Percentiles rank a stretch among this genome's conserved stretches.
Conservation (phyloP, 129 eudicot species). For the Rutidosis leptorrhynchoides region DNA sequence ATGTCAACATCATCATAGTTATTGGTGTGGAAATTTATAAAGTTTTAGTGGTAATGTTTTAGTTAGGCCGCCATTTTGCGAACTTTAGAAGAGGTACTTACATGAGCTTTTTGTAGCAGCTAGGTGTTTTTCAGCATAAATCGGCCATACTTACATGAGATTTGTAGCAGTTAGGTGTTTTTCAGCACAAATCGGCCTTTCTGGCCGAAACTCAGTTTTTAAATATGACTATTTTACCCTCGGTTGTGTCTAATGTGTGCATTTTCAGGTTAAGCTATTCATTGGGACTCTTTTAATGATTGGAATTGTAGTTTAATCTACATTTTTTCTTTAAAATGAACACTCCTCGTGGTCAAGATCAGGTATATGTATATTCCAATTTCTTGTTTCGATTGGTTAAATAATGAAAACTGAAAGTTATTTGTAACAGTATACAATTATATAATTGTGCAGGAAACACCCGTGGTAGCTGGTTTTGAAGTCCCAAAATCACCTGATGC, state of each 20-base stretch:
- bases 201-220: not conserved
- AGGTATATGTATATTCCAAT: conserved; percentile 47
- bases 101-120: not conserved
- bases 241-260: not conserved
- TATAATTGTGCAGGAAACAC: conserved; percentile 59
- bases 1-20: not conserved
- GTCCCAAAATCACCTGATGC: conserved; percentile 82
- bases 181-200: not conserved
- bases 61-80: not conserved
- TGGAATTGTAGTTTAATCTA: conserved; percentile 16
- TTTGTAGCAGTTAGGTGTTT: not conserved
- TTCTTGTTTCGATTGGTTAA: not conserved
- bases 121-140: not conserved
- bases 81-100: not conserved
- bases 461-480: conserved; percentile 82
- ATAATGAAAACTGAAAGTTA: not conserved
- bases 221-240: not conserved
- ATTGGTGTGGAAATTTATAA: not conserved
- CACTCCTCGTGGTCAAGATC: conserved; percentile 49
- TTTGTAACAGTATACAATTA: not conserved
- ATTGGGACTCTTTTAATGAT: conserved; percentile 28
- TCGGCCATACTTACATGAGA: not conserved
- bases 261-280: conserved; percentile 33
- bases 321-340: conserved; percentile 45
- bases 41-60: not conserved